These are phyloP conservation scores for Skeletonema costatum DNA, from an alignment of 108 stramenopile genomes.

Conservation along the genomic window DNA sequence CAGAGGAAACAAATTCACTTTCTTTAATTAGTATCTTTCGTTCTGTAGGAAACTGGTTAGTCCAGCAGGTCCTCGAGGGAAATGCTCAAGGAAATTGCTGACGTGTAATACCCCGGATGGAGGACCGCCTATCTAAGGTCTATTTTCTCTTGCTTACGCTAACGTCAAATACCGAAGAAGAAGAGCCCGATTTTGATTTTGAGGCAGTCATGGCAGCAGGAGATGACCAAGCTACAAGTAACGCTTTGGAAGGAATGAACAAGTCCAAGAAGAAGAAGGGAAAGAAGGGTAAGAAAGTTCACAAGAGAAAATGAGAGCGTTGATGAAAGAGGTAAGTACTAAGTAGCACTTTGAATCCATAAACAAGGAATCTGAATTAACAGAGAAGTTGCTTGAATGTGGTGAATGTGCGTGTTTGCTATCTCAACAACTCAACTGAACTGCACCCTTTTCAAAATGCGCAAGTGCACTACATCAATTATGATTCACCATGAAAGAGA, in stretches of 20 bases:
- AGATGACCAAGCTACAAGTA: constrained; percentile 26
- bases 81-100: no score
- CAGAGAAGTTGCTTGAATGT: background rate
- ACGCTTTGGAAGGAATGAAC: constrained; percentile 51
- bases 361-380: background rate
- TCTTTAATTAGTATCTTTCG: no score
- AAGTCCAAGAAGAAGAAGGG: constrained; percentile 73
- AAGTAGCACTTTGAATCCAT: background rate
- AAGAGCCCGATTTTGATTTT: constrained; percentile 49
- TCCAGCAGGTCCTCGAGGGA: no score
- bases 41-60: no score
- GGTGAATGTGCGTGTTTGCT: background rate
- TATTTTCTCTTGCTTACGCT: no score
- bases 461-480: no score
- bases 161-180: constrained; percentile 24
- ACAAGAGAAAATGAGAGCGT: constrained; percentile 30
- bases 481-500: no score
- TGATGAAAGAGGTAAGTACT: background rate
- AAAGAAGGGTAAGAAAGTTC: constrained; percentile 66
- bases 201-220: constrained; percentile 73
- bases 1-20: no score
- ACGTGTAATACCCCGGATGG: no score
- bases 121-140: no score
- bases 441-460: background rate
- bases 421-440: background rate